Evolutionary conservation across 2,329 filamentous ascomycete genomes (phyloP).

Genomic region (Exophiala phaeomuriformis): DNA sequence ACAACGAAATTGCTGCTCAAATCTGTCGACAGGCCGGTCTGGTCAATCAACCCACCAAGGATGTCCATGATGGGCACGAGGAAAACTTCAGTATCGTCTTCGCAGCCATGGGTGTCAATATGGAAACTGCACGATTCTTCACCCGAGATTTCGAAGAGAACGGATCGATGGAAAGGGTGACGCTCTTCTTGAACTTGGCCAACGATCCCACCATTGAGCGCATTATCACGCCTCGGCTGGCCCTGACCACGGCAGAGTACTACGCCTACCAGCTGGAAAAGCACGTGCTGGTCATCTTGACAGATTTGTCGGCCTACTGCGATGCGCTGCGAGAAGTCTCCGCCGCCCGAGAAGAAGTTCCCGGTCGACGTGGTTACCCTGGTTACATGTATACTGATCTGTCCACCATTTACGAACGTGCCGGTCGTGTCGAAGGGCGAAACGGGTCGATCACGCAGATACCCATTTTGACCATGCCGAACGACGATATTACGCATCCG

Average conservation of each 20-base stretch:
- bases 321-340: slow-evolving; percentile 98
- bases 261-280: slow-evolving; percentile 99
- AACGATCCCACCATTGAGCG: slow-evolving; percentile 99
- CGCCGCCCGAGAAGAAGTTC: slow-evolving; percentile 95
- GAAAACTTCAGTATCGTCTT: slow-evolving; percentile 99
- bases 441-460: slow-evolving; percentile 99
- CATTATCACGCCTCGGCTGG: slow-evolving; percentile 98
- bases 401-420: slow-evolving; percentile 99
- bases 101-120: slow-evolving; percentile 99
- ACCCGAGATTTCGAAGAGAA: slow-evolving; percentile 98
- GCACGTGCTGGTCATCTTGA: slow-evolving; percentile 97
- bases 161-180: slow-evolving; percentile 93
- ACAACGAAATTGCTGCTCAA: slow-evolving; percentile 98
- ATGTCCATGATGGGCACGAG: slow-evolving; percentile 89
- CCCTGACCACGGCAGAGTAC: slow-evolving; percentile 96
- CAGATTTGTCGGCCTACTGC: slow-evolving; percentile 95
- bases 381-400: slow-evolving; percentile 99
- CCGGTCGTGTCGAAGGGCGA: slow-evolving; percentile 90
- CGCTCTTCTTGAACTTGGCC: slow-evolving; percentile 96
- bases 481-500: slow-evolving; percentile 97
- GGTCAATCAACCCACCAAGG: slow-evolving; percentile 89
- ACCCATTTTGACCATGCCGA: slow-evolving; percentile 98
- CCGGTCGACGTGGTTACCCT: slow-evolving; percentile 96
- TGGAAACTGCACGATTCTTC: slow-evolving; percentile 98
- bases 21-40: slow-evolving; percentile 96